Evolutionary conservation across 1,139 yeast genomes (phyloP).

Genomic region (Pichia terricola): DNA sequence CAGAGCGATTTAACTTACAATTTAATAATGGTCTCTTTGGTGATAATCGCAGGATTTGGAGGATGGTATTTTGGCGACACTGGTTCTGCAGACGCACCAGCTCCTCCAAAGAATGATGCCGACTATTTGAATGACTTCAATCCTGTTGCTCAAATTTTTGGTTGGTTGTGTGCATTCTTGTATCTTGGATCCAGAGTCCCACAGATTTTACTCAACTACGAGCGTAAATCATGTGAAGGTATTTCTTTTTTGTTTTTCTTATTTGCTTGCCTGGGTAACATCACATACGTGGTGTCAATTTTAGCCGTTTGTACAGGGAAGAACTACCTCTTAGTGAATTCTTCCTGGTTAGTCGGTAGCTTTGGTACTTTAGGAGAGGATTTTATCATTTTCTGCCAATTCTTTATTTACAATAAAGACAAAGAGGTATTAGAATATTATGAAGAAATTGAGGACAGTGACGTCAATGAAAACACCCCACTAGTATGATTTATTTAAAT

Average conservation of each 20-base stretch:
- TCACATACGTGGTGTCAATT: slow-evolving; percentile 81
- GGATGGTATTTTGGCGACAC: slow-evolving; percentile 61
- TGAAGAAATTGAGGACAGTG: slow-evolving; percentile 13
- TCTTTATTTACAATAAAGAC: slow-evolving; percentile 56
- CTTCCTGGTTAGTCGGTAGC: slow-evolving; percentile 90
- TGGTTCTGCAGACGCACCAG: slow-evolving; percentile 5
- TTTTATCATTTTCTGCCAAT: slow-evolving; percentile 76
- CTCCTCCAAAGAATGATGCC: slow-evolving; percentile 26
- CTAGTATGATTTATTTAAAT: too few relatives aligned
- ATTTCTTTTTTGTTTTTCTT: slow-evolving; percentile 83
- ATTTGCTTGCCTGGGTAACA: slow-evolving; percentile 87
- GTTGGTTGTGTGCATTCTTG: slow-evolving; percentile 82
- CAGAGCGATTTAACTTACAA: slow-evolving; percentile 35
- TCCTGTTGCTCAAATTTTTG: slow-evolving; percentile 76
- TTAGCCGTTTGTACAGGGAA: slow-evolving; percentile 64
- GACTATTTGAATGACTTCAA: slow-evolving; percentile 44
- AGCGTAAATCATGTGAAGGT: slow-evolving; percentile 87
- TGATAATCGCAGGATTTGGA: slow-evolving; percentile 65
- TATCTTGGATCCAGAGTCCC: slow-evolving; percentile 87
- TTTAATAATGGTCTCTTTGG: slow-evolving; percentile 55
- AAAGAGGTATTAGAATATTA: slow-evolving; percentile 7
- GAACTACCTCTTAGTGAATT: slow-evolving; percentile 65
- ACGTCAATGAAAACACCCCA: neutral
- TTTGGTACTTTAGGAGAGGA: slow-evolving; percentile 82
- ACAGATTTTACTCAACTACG: slow-evolving; percentile 72